Evolutionary conservation across 257 asterid genomes (phyloP).

Genomic region (Fraxinus americana): DNA sequence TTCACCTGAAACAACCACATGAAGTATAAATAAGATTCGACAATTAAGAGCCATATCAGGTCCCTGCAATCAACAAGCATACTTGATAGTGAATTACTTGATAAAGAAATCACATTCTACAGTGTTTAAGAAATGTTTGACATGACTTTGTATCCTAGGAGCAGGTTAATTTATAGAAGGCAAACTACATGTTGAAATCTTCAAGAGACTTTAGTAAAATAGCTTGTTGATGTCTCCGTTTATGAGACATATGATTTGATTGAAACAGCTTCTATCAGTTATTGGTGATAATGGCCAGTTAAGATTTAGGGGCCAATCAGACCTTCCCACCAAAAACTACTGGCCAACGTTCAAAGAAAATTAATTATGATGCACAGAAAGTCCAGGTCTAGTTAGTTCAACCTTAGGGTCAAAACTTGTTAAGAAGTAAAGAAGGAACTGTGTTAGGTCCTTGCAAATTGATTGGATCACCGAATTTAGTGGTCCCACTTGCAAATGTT

Average conservation of each 20-base stretch:
- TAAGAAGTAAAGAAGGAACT: not conserved
- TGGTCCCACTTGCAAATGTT: not conserved
- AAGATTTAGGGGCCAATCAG: not conserved
- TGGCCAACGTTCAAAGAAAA: not conserved
- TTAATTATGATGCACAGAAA: not conserved
- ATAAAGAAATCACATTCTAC: not conserved
- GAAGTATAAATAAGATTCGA: conserved; percentile 31
- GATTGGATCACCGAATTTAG: not conserved
- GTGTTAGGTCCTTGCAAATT: not conserved
- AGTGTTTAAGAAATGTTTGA: conserved; percentile 1
- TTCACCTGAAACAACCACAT: conserved; percentile 69
- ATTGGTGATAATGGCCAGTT: not conserved
- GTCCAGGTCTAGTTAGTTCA: not conserved
- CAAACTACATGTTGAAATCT: not conserved
- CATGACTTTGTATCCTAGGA: not conserved
- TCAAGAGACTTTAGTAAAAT: conserved; percentile 1
- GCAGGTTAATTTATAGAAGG: not conserved
- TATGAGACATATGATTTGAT: not conserved
- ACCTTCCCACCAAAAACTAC: not conserved
- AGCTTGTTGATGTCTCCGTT: not conserved
- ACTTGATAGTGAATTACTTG: not conserved
- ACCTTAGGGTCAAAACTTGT: not conserved
- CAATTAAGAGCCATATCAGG: conserved; percentile 3
- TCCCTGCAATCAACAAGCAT: not conserved
- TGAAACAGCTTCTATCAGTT: not conserved